Evolutionary conservation across 768 basidiomycete genomes (phyloP), one percentile per base, ranked within the genome.

Genomic region (Naganishia randhawae): DNA sequence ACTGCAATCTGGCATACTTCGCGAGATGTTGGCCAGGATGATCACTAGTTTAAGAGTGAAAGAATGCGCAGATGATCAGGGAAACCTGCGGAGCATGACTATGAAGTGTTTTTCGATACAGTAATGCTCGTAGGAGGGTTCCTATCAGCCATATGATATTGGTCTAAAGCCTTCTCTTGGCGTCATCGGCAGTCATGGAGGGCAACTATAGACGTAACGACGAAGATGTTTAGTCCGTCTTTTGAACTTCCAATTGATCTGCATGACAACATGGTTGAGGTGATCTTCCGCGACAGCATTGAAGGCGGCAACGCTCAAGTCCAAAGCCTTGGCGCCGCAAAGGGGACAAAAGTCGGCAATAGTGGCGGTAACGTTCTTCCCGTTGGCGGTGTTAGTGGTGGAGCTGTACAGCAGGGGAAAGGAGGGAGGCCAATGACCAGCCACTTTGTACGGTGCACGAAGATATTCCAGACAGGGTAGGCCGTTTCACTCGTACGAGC

Each of bases 341-440:
- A 65, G 55, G 17, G 78, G 78, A 69, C 78, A 80, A 42, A 72
- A 69, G 70, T 80, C 78, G 52, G 71, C 76, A 51, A 76, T 71
- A 29, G 48, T 63, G 31, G 73, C 74, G 16, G 51, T 62, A 63
- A 74, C 73, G 35, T 67, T 71, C 50, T 75, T 75, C 64, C 75
- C 74, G 65, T 70, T 78, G 42, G 70, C 52, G 61, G 70, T 67
- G 73, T 79, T 76, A 65, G 71, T 76, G 52, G 77, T 72, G 5
- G 65, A 66, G 45, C 77, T n/a, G 52, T 61, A 66, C 70, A 75
- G n/a, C n/a, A n/a, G n/a, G n/a, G n/a, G n/a, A n/a, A 16, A 48
- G 13, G 45, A n/a, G 11, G 69, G 19, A 22, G 11, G 45, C n/a
- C n/a, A 13, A 48, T 42, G 19, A 19, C 25, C 45, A 48, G 45